A percentile compares a stretch with the other conserved stretches of the same genome.
Evolutionary conservation across 176 grass and related monocot species (phyloP).

Genomic region (Carex parvula): DNA sequence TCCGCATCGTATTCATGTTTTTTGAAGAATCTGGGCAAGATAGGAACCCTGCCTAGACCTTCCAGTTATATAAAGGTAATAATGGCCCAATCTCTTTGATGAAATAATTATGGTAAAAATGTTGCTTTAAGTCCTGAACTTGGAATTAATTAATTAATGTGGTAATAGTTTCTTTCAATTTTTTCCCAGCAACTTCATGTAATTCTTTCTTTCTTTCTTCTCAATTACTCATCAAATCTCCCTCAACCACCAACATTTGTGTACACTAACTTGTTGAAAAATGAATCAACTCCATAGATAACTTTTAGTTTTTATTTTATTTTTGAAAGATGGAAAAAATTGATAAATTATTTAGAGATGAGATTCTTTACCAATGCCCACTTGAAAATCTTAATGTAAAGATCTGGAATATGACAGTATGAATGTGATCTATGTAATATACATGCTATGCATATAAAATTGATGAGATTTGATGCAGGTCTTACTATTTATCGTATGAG

Average conservation of each 20-base stretch:
- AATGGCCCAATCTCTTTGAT: no score
- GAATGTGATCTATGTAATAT: not conserved
- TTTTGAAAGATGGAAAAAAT: not conserved
- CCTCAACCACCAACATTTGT: not conserved
- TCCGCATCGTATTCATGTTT: no score
- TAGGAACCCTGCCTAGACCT: no score
- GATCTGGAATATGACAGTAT: not conserved
- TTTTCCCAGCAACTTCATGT: not conserved
- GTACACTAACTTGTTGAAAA: not conserved
- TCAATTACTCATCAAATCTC: not conserved
- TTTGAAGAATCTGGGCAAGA: no score
- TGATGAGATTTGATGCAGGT: not conserved
- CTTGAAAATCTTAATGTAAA: not conserved
- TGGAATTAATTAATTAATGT: no score
- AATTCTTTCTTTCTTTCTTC: not conserved
- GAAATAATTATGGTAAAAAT: no score
- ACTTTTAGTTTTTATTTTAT: not conserved
- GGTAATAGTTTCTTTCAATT: no score
- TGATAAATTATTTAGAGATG: not conserved
- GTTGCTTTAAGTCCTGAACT: no score
- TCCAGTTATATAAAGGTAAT: no score
- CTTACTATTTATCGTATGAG: not conserved
- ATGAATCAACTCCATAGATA: not conserved
- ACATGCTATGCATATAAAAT: not conserved
- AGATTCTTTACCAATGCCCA: not conserved